phyloP scores from a whole-genome alignment of 805 yeast species.

The Candida nitratophila region DNA sequence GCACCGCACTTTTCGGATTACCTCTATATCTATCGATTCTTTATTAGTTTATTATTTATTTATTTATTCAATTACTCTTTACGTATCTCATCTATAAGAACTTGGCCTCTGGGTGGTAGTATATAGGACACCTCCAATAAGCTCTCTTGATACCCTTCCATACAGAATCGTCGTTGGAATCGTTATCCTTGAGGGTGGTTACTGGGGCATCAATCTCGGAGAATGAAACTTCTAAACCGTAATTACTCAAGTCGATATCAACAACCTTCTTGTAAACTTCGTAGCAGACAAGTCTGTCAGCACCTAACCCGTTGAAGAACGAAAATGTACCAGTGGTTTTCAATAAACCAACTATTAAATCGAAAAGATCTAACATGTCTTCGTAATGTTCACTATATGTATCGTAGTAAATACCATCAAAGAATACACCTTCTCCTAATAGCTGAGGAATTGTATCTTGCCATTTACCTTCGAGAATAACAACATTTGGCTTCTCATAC shows the following conservation, averaged over 20 bases:
- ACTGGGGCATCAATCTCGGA: constrained; percentile 40
- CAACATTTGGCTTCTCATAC: constrained; percentile 68
- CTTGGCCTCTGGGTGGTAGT: constrained; percentile 57
- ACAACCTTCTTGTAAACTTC: constrained; percentile 84
- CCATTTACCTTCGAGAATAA: constrained; percentile 85
- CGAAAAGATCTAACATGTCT: constrained; percentile 84
- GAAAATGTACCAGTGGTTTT: constrained; percentile 82
- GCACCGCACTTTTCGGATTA: too few relatives aligned
- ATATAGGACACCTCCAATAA: constrained; percentile 63
- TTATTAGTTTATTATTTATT: too few relatives aligned
- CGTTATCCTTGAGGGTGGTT: constrained; percentile 27
- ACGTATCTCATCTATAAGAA: constrained; percentile 21
- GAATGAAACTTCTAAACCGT: constrained; percentile 66
- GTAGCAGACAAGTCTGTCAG: constrained; percentile 65
- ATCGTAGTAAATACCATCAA: constrained; percentile 90
- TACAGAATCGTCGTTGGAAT: constrained; percentile 33
- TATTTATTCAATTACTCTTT: not conserved
- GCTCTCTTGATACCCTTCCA: constrained; percentile 59
- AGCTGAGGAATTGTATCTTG: constrained; percentile 70
- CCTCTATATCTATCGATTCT: too few relatives aligned
- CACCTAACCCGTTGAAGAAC: constrained; percentile 88
- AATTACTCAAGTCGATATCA: constrained; percentile 68
- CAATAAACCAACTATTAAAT: constrained; percentile 70
- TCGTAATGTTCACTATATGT: constrained; percentile 88
- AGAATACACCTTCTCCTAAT: constrained; percentile 58